phyloP scores from a whole-genome alignment of 495 filamentous ascomycete species.

The Neurospora intermedia region DNA sequence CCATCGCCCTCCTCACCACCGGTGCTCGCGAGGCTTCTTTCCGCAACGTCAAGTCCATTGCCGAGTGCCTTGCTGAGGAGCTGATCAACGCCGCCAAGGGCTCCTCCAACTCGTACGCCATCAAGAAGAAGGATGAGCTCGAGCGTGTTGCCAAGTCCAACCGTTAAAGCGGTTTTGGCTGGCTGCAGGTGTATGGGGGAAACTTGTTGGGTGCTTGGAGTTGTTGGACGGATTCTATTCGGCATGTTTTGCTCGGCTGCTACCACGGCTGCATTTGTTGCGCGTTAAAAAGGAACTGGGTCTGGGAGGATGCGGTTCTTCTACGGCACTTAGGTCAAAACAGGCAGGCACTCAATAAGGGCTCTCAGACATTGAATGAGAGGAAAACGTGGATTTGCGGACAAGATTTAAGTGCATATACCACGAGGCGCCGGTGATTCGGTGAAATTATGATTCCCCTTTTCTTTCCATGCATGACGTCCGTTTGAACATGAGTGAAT shows the following conservation, averaged over 20 bases:
- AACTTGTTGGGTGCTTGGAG: constrained; percentile 19
- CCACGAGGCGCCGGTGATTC: background rate
- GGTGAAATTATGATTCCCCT: background rate
- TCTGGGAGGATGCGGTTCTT: background rate
- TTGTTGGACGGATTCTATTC: constrained; percentile 31
- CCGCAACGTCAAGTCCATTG: constrained; percentile 97
- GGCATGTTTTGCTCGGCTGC: constrained; percentile 38
- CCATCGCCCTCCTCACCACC: constrained; percentile 93
- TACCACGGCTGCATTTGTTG: background rate
- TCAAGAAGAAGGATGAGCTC: constrained; percentile 99
- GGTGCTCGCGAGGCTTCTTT: constrained; percentile 95
- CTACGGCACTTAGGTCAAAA: background rate
- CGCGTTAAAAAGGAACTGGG: background rate
- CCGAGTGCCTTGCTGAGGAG: constrained; percentile 98
- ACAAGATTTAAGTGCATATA: background rate
- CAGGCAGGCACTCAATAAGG: background rate
- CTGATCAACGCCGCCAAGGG: constrained; percentile 99
- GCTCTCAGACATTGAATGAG: background rate
- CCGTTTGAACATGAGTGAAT: background rate
- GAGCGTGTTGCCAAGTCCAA: constrained; percentile 99
- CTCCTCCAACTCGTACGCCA: constrained; percentile 98
- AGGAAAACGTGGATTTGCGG: background rate
- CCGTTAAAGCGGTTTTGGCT: constrained; percentile 55
- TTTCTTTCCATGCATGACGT: background rate
- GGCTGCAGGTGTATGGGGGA: constrained; percentile 19